Base-by-base conservation (phyloP, 2,329 filamentous ascomycete genomes). In the Gaeumannomyces tritici region DNA sequence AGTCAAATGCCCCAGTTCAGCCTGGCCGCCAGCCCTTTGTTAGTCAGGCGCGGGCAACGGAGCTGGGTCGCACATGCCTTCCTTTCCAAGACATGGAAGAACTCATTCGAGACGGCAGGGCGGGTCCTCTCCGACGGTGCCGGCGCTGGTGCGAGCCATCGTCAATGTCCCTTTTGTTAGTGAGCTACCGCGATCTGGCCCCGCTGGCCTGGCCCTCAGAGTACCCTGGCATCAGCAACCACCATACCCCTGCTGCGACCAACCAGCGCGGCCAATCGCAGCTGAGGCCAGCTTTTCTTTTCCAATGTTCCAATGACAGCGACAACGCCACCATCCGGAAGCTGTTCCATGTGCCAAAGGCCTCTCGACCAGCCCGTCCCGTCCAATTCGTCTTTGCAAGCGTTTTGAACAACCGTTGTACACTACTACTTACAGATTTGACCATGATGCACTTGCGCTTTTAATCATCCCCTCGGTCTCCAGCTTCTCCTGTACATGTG, bases 401-500 rank as follows among this genome's bases (percentile, higher is more conserved):
- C 42, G 18, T n/a, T 51, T n/a, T 51, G 42, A 21, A 11, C 42
- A n/a, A n/a, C 42, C 21, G 42, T 51, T 51, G 42, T 51, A n/a
- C 42, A 51, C 21, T n/a, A 47, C 3, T 47, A 51, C 42, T 51
- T 21, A 21, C 42, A 51, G 42, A 51, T 51, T 35, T 51, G 21
- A 51, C 18, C 6, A 51, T 51, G 42, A 51, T n/a, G 56, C 56
- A 57, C 56, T 21, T 18, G 31, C 56, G 13, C 28, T 18, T 31
- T 31, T 57, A 28, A 28, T 57, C 31, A 28, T 57, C 27, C 33
- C 33, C 13, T 35, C 33, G 33, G 33, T 18, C 33, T 35, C 33
- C 11, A 35, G 33, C 33, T 35, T 35, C 57, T 62, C 61, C 26
- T 62, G 55, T 62, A 58, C 24, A 62, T n/a, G 61, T 62, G 33